Percentiles rank a stretch among this genome's conserved stretches.
phyloP scores from a whole-genome alignment of 768 basidiomycete genomes.

The Panellus pusillus region DNA sequence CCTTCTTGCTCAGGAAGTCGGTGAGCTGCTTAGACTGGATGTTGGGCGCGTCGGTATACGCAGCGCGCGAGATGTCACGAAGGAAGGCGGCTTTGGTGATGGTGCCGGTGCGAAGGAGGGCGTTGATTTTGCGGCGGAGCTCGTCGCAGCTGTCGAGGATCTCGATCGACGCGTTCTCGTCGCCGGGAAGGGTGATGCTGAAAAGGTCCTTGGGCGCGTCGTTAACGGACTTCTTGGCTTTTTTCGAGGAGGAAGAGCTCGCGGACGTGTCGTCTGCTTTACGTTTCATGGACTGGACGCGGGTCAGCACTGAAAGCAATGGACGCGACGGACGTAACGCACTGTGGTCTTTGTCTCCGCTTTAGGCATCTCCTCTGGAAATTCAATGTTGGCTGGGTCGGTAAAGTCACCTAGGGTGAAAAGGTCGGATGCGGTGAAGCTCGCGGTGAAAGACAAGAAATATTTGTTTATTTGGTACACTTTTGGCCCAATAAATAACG shows the following conservation, averaged over 20 bases:
- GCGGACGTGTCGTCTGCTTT: too few relatives aligned
- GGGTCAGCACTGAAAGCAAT: too few relatives aligned
- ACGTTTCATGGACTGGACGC: too few relatives aligned
- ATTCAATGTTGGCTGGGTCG: too few relatives aligned
- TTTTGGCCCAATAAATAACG: too few relatives aligned
- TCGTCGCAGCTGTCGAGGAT: conserved; percentile 19
- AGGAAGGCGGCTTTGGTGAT: conserved; percentile 18
- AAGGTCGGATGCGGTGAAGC: too few relatives aligned
- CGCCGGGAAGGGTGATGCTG: conserved; percentile 13
- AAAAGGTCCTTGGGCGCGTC: conserved; percentile 11
- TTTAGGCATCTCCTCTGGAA: neutral
- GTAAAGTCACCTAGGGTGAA: too few relatives aligned
- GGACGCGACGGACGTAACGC: too few relatives aligned
- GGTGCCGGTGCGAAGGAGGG: conserved; percentile 12
- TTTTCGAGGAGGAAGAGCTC: neutral
- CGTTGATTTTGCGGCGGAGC: conserved; percentile 19
- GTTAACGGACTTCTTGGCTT: neutral
- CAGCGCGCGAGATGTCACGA: conserved; percentile 20
- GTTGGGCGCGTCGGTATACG: conserved; percentile 17
- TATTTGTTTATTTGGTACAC: too few relatives aligned
- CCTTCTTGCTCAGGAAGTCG: conserved; percentile 18
- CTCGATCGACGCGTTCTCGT: conserved; percentile 15
- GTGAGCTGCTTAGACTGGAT: conserved; percentile 21
- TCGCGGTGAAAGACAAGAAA: too few relatives aligned
- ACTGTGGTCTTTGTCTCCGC: neutral